These are phyloP conservation scores for Carex parvula DNA, from an alignment of 176 grass and related monocot genomes.

Conservation along the genomic window DNA sequence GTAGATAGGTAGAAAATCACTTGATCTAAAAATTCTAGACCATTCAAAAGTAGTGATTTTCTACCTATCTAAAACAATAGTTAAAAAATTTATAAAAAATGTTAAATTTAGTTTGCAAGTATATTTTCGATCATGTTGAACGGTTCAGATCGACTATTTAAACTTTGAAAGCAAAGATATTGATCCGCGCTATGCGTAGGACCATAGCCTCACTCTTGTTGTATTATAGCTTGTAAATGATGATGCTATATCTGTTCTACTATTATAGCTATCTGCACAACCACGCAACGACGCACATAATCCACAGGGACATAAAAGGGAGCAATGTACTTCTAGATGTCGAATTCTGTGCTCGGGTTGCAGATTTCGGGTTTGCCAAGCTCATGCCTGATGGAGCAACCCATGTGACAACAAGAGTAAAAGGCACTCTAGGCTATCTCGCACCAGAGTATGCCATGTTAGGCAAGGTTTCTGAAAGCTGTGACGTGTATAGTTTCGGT, in stretches of 20 bases:
- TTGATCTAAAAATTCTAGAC: too few relatives aligned
- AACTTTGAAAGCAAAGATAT: too few relatives aligned
- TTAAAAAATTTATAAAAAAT: too few relatives aligned
- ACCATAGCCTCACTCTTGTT: too few relatives aligned
- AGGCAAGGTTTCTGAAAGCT: slow-evolving; percentile 79
- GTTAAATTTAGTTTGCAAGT: too few relatives aligned
- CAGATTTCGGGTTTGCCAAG: slow-evolving; percentile 90
- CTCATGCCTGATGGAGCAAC: slow-evolving; percentile 84
- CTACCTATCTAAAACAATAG: too few relatives aligned
- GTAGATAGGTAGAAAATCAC: too few relatives aligned
- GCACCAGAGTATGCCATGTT: slow-evolving; percentile 95
- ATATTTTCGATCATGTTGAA: too few relatives aligned
- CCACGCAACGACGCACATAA: slow-evolving; percentile 60
- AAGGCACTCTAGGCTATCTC: slow-evolving; percentile 90
- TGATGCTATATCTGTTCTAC: not conserved
- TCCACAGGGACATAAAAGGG: slow-evolving; percentile 80
- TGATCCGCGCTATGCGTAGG: too few relatives aligned
- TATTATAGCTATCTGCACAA: slow-evolving; percentile 74
- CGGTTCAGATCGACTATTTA: too few relatives aligned
- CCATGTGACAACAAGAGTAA: slow-evolving; percentile 88
- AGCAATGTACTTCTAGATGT: slow-evolving; percentile 82
- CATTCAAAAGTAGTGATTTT: too few relatives aligned
- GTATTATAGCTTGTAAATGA: too few relatives aligned
- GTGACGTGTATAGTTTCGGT: slow-evolving; percentile 76
- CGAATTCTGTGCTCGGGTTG: slow-evolving; percentile 55